These are phyloP conservation scores for Gentiana macrophylla DNA, from an alignment of 257 asterid genomes.

Conservation along the genomic window DNA sequence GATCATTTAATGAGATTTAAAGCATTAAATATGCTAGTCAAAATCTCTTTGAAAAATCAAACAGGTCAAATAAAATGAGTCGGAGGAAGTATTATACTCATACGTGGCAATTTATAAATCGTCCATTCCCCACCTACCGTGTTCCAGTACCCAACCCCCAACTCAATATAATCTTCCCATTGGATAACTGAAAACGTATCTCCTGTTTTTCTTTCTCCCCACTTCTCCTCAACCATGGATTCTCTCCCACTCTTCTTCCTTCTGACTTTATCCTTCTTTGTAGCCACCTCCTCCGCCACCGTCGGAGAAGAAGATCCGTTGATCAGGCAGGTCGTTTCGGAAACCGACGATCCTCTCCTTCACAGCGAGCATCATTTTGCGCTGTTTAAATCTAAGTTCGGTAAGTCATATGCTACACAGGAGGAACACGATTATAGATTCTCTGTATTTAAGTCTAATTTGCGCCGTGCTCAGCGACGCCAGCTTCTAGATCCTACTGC, in stretches of 20 bases:
- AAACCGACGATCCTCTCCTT: constrained; percentile 38
- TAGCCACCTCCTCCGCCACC: constrained; percentile 11
- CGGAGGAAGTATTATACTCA: too few species aligned
- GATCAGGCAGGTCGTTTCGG: constrained; percentile 76
- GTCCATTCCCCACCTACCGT: constrained; percentile 14
- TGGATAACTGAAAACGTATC: not conserved
- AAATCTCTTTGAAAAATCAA: too few species aligned
- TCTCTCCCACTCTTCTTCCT: constrained; percentile 13
- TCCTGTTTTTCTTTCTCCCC: constrained; percentile 2
- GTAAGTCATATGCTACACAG: constrained; percentile 49
- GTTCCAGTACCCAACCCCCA: not conserved
- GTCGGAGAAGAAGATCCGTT: constrained; percentile 33
- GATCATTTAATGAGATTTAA: too few species aligned
- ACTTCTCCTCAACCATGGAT: constrained; percentile 24
- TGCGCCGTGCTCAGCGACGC: constrained; percentile 63
- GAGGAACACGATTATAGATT: constrained; percentile 76
- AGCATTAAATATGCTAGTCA: too few species aligned
- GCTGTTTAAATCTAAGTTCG: constrained; percentile 45
- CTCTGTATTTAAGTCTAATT: constrained; percentile 61
- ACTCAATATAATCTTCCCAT: constrained; percentile 10
- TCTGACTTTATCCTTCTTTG: constrained; percentile 15
- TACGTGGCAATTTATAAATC: constrained; percentile 33
- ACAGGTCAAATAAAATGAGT: too few species aligned
- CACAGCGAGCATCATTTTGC: constrained; percentile 74
- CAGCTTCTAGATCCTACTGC: constrained; percentile 79